Conservation (phyloP, 805 yeast genomes). For the Yarrowia keelungensis region DNA sequence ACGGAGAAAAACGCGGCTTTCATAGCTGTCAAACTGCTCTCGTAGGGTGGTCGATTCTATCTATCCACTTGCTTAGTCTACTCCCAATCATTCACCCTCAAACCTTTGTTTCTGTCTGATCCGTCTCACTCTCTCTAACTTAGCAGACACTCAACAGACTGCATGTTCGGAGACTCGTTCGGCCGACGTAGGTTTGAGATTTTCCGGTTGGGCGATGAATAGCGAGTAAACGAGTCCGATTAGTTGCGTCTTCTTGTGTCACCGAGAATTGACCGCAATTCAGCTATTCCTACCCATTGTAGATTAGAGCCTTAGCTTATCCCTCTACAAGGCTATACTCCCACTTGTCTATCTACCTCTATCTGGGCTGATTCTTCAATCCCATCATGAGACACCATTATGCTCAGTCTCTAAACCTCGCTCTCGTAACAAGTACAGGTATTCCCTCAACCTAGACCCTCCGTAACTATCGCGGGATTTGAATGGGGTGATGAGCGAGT, state of each 20-base stretch:
- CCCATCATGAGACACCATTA: not conserved
- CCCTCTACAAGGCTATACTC: too few species aligned
- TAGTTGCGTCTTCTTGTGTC: too few species aligned
- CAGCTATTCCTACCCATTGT: too few species aligned
- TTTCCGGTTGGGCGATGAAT: not conserved
- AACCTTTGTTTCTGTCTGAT: too few species aligned
- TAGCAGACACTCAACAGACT: conserved; percentile 1
- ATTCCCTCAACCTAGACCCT: conserved; percentile 4
- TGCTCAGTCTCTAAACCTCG: not conserved
- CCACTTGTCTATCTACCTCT: not conserved
- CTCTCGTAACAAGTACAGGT: not conserved
- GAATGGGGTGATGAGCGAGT: not conserved
- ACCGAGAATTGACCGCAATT: too few species aligned
- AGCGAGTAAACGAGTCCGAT: not conserved
- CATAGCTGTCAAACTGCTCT: too few species aligned
- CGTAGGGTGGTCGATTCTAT: too few species aligned
- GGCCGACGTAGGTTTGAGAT: conserved; percentile 19
- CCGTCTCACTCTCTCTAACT: not conserved
- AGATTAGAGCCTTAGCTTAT: too few species aligned
- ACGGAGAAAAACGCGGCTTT: too few species aligned
- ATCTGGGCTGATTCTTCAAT: not conserved
- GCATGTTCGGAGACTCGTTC: not conserved
- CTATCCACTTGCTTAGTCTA: too few species aligned
- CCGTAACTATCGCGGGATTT: not conserved
- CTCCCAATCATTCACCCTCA: too few species aligned